Percentiles rank a stretch among this genome's conserved stretches.
Evolutionary conservation across 805 yeast genomes (phyloP).

Genomic region (Saccharomycopsis schoenii): DNA sequence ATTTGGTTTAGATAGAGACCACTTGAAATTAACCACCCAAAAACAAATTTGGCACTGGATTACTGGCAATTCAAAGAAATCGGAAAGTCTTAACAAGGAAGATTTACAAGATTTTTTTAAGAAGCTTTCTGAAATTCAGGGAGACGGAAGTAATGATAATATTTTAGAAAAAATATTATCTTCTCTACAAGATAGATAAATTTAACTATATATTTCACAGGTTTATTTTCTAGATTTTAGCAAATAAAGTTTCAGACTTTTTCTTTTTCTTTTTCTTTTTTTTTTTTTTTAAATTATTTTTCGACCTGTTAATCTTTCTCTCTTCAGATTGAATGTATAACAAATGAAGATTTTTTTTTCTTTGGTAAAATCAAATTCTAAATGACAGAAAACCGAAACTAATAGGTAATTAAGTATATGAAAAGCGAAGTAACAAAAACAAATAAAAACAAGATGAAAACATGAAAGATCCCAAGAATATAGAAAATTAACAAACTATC

Average conservation of each 20-base stretch:
- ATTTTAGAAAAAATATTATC: not conserved
- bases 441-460: not conserved
- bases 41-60: slow-evolving; percentile 12
- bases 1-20: not conserved
- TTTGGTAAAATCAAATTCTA: not conserved
- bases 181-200: not conserved
- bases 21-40: not conserved
- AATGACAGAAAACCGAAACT: not conserved
- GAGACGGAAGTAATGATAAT: not conserved
- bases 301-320: not conserved
- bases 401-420: not conserved
- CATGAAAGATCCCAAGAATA: not conserved
- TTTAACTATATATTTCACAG: not conserved
- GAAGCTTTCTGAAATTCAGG: not conserved
- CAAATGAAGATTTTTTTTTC: no score
- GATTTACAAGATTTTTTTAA: not conserved
- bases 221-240: no score
- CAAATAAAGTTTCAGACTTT: not conserved
- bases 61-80: not conserved
- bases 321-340: not conserved
- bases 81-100: not conserved
- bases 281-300: no score
- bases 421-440: not conserved
- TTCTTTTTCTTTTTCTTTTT: no score
- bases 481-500: not conserved